A percentile compares a stretch with the other conserved stretches of the same genome.
Evolutionary conservation across 345 rosid genomes (phyloP).

Genomic region (Gossypium anomalum): DNA sequence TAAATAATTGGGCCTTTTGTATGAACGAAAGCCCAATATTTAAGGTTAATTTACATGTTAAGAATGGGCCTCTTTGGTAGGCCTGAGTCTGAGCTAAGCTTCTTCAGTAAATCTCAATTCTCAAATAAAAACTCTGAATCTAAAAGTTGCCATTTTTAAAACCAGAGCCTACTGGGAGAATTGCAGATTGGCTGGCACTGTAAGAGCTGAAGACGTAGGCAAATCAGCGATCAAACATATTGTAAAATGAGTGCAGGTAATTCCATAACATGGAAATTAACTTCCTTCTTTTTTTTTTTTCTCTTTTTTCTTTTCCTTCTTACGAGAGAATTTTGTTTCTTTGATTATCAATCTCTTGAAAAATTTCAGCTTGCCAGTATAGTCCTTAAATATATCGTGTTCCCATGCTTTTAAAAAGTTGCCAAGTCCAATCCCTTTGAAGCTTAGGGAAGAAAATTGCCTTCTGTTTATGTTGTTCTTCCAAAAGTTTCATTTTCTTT

Average conservation of each 20-base stretch:
- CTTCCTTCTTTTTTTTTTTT: too few species aligned
- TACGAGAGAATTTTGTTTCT: background rate
- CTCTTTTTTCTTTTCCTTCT: too few species aligned
- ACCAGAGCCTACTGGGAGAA: background rate
- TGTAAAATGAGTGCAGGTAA: conserved; percentile 9
- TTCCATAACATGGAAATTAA: background rate
- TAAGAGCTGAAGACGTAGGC: background rate
- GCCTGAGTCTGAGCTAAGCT: background rate
- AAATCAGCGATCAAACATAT: background rate
- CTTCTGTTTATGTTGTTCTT: background rate
- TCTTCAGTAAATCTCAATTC: background rate
- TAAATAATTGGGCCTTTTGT: background rate
- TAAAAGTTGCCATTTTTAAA: background rate
- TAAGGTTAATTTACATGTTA: background rate
- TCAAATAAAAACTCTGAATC: background rate
- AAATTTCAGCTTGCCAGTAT: background rate
- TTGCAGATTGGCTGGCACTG: background rate
- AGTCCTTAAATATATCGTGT: background rate
- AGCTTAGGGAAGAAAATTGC: background rate
- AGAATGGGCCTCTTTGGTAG: background rate
- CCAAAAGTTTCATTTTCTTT: background rate
- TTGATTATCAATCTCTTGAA: background rate
- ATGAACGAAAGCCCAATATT: background rate
- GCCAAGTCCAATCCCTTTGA: background rate
- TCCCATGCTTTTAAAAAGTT: background rate